Evolutionary conservation across 1,284 basidiomycete species (phyloP).

Genomic region (Sanghuangporus weigelae): DNA sequence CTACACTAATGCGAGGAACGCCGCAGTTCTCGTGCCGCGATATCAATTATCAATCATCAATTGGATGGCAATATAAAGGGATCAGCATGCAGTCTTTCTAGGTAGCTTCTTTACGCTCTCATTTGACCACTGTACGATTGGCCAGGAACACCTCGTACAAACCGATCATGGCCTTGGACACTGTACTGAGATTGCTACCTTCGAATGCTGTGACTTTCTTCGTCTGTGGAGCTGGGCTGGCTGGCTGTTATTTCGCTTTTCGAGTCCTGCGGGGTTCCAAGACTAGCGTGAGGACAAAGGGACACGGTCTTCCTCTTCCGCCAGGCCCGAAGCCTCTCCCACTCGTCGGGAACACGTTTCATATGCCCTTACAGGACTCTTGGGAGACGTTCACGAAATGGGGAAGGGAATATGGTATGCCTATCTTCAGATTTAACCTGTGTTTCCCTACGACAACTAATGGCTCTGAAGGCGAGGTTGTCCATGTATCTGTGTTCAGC

Average conservation of each 20-base stretch:
- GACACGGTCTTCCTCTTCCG: slow-evolving; percentile 29
- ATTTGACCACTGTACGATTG: no score
- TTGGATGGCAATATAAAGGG: no score
- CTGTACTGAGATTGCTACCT: background rate
- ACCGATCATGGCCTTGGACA: background rate
- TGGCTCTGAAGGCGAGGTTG: slow-evolving; percentile 23
- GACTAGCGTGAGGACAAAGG: background rate
- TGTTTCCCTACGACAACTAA: background rate
- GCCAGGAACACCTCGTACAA: background rate
- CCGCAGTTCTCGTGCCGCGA: no score
- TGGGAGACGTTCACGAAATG: slow-evolving; percentile 53
- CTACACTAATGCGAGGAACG: no score
- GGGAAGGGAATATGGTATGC: slow-evolving; percentile 29
- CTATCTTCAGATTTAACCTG: no score
- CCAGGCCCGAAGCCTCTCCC: slow-evolving; percentile 49
- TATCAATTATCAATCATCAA: no score
- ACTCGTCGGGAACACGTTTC: slow-evolving; percentile 46
- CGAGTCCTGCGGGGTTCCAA: background rate
- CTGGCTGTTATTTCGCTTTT: background rate
- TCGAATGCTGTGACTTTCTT: background rate
- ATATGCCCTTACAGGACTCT: slow-evolving; percentile 46
- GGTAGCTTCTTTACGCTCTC: no score
- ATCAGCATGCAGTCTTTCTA: no score
- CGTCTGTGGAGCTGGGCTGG: background rate
- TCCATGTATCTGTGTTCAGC: slow-evolving; percentile 31